These are phyloP conservation scores for Mycena rebaudengoi DNA, from an alignment of 768 basidiomycete genomes.

Conservation along the genomic window DNA sequence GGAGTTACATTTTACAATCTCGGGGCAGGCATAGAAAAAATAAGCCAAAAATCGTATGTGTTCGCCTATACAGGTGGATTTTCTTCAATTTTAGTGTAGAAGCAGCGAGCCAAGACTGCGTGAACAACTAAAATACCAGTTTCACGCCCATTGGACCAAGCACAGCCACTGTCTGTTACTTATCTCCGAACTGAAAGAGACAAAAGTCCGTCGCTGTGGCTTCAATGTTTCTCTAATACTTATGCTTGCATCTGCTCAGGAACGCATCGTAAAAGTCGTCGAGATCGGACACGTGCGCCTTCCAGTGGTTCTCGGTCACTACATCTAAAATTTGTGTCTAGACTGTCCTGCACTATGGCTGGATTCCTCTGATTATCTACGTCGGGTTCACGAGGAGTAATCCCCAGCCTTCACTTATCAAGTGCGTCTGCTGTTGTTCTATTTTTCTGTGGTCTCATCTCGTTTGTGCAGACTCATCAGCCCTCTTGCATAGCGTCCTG, in stretches of 20 bases:
- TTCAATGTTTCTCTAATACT: background rate
- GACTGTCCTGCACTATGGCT: constrained; percentile 93
- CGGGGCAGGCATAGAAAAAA: too few species aligned
- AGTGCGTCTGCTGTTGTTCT: constrained; percentile 63
- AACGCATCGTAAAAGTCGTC: constrained; percentile 82
- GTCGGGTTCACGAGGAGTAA: constrained; percentile 93
- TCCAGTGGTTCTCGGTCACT: background rate
- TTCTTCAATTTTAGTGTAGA: too few species aligned
- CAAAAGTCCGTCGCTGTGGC: constrained; percentile 65
- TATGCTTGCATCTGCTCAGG: constrained; percentile 58
- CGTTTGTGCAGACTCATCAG: constrained; percentile 84
- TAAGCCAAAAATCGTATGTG: too few species aligned
- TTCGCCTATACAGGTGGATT: too few species aligned
- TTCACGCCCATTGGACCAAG: too few species aligned
- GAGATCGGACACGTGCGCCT: constrained; percentile 81
- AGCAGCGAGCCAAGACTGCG: too few species aligned
- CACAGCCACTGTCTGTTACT: too few species aligned
- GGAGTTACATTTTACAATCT: too few species aligned
- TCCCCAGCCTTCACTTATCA: constrained; percentile 94
- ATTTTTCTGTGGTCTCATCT: constrained; percentile 6
- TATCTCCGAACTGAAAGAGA: too few species aligned
- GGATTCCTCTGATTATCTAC: constrained; percentile 97
- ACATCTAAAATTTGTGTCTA: constrained; percentile 38
- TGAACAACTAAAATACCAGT: too few species aligned
- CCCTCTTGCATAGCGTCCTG: constrained; percentile 68